These are phyloP conservation scores for Boletus tomentosulus DNA, from an alignment of 768 basidiomycete genomes.

Conservation along the genomic window DNA sequence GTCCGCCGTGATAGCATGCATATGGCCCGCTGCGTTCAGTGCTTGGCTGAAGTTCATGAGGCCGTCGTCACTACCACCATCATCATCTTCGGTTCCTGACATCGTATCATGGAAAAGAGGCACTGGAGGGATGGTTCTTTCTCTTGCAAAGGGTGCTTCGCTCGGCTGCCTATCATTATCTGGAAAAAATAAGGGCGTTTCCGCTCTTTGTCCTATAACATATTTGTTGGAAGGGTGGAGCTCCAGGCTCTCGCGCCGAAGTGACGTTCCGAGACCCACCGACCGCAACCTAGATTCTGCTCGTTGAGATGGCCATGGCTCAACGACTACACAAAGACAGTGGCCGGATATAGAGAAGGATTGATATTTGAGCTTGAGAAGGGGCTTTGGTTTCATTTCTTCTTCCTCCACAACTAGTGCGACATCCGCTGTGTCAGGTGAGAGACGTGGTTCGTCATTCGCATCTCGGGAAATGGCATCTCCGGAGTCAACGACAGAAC, in stretches of 20 bases:
- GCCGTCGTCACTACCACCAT: conserved; percentile 40
- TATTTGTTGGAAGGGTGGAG: conserved; percentile 18
- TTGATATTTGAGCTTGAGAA: conserved; percentile 60
- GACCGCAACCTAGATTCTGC: conserved; percentile 32
- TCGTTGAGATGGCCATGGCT: conserved; percentile 67
- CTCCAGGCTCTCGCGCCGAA: conserved; percentile 21
- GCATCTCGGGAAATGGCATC: neutral
- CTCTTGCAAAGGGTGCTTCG: conserved; percentile 31
- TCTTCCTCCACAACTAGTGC: conserved; percentile 52
- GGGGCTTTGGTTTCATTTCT: conserved; percentile 69
- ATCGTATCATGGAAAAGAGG: conserved; percentile 40
- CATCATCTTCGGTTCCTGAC: conserved; percentile 28
- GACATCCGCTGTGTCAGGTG: conserved; percentile 16
- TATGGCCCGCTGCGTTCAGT: conserved; percentile 53
- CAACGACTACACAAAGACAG: conserved; percentile 78
- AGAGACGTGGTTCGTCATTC: neutral
- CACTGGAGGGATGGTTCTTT: conserved; percentile 35
- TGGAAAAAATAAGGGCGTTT: conserved; percentile 73
- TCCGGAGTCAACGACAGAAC: neutral
- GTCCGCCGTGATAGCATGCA: conserved; percentile 54
- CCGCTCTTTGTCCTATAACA: conserved; percentile 33
- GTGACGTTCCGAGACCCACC: conserved; percentile 26
- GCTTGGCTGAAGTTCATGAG: conserved; percentile 78
- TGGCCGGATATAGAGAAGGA: conserved; percentile 68
- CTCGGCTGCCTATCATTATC: conserved; percentile 46